Percentiles rank a stretch among this genome's conserved stretches.
Conservation (phyloP, 2,329 filamentous ascomycete species). For the Trichoderma brevicompactum region DNA sequence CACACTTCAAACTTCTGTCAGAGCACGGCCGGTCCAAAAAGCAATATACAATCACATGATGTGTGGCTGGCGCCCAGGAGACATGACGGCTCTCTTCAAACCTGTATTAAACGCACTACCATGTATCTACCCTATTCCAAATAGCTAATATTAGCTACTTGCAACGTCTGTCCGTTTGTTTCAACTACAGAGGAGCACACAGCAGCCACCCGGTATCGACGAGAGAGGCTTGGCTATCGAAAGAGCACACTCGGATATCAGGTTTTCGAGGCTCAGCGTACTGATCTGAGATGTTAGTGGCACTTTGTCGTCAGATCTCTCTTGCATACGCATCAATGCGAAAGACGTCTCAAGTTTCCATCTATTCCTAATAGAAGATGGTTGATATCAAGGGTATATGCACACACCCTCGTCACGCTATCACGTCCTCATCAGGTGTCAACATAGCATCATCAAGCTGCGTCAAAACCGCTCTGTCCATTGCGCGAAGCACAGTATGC, state of each 20-base stretch:
- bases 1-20: background rate
- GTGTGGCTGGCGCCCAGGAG: background rate
- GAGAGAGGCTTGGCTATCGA: background rate
- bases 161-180: too few relatives aligned
- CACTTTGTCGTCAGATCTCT: slow-evolving; percentile 15
- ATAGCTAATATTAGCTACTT: background rate
- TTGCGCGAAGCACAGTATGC: background rate
- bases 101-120: background rate
- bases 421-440: background rate
- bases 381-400: background rate
- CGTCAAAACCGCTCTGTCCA: background rate
- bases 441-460: background rate
- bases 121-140: background rate
- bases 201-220: background rate
- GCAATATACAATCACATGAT: background rate
- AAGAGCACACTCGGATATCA: background rate
- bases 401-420: slow-evolving; percentile 14
- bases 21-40: background rate
- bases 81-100: background rate
- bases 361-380: background rate
- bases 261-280: background rate
- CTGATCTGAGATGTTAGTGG: slow-evolving; percentile 22
- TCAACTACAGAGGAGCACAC: background rate
- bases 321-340: slow-evolving; percentile 15
- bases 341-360: background rate